These are phyloP conservation scores for Xylariomycetidae sp. DNA, from an alignment of 2,329 filamentous ascomycete genomes.

Conservation along the genomic window DNA sequence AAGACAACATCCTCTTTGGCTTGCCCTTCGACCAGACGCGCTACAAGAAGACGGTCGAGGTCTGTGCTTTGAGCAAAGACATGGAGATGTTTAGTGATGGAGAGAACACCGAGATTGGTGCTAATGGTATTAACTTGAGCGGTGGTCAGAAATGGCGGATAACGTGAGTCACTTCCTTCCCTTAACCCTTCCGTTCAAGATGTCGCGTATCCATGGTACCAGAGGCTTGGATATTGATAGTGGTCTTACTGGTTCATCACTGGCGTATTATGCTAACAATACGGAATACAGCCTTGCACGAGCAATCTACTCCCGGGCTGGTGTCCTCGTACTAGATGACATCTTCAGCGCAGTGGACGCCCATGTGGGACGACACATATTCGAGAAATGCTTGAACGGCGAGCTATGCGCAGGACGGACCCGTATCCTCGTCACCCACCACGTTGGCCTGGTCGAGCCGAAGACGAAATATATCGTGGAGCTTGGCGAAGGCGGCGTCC, in stretches of 20 bases:
- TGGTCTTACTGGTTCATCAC: background rate
- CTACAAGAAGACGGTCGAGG: conserved; percentile 63
- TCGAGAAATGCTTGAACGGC: conserved; percentile 68
- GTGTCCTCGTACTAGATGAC: conserved; percentile 73
- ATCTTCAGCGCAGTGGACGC: conserved; percentile 80
- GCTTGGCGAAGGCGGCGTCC: conserved; percentile 61
- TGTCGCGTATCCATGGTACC: background rate
- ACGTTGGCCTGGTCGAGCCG: conserved; percentile 64
- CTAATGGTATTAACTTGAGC: conserved; percentile 77
- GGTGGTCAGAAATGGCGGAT: conserved; percentile 81
- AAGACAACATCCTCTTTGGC: conserved; percentile 73
- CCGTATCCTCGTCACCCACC: conserved; percentile 74
- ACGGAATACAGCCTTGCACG: conserved; percentile 56
- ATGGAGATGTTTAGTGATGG: conserved; percentile 70
- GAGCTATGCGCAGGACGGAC: conserved; percentile 64
- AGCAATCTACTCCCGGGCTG: conserved; percentile 72
- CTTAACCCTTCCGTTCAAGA: background rate
- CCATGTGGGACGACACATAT: conserved; percentile 73
- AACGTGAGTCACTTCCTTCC: conserved; percentile 34
- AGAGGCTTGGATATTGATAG: background rate
- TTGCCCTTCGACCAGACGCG: conserved; percentile 63
- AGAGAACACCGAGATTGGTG: conserved; percentile 74
- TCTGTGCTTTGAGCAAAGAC: conserved; percentile 70
- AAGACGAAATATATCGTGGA: conserved; percentile 70
- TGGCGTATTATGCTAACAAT: conserved; percentile 10